These are phyloP conservation scores for Apiospora malaysiana DNA, from an alignment of 2,329 filamentous ascomycete genomes.

Conservation along the genomic window DNA sequence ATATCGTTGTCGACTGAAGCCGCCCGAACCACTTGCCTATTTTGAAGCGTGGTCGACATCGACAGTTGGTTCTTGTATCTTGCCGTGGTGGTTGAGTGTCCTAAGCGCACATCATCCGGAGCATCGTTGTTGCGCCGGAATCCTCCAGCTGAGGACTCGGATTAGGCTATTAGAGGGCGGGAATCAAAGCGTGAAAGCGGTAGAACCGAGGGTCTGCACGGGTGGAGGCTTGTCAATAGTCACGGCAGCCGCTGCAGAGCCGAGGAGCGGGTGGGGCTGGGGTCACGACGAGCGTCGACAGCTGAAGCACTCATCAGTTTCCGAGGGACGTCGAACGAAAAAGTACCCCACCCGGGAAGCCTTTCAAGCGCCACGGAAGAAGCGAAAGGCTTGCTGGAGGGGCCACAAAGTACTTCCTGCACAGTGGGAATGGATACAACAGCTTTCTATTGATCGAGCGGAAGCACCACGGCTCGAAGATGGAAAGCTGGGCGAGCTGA, in stretches of 20 bases:
- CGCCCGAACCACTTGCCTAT: not conserved
- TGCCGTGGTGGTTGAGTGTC: not conserved
- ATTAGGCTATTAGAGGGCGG: not conserved
- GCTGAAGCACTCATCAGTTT: not conserved
- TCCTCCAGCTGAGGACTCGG: not conserved
- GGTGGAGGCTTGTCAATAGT: not conserved
- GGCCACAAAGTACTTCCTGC: not conserved
- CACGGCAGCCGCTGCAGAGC: not conserved
- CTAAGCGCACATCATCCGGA: not conserved
- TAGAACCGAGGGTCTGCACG: not conserved
- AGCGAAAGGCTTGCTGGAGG: slow-evolving; percentile 14
- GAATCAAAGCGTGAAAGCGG: not conserved
- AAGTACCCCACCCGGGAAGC: slow-evolving; percentile 1
- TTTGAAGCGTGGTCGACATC: not conserved
- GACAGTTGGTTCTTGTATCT: not conserved
- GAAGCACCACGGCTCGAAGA: not conserved
- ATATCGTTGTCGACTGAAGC: not conserved
- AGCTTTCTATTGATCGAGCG: slow-evolving; percentile 2
- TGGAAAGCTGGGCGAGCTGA: slow-evolving; percentile 14
- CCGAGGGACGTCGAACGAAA: slow-evolving; percentile 10
- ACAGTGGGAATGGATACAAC: slow-evolving; percentile 2
- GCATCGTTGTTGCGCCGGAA: not conserved
- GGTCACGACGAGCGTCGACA: slow-evolving; percentile 1
- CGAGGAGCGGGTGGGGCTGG: not conserved
- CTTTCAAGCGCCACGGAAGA: not conserved